Base-by-base conservation (phyloP, 1,284 basidiomycete genomes). In the Irpex sp. region DNA sequence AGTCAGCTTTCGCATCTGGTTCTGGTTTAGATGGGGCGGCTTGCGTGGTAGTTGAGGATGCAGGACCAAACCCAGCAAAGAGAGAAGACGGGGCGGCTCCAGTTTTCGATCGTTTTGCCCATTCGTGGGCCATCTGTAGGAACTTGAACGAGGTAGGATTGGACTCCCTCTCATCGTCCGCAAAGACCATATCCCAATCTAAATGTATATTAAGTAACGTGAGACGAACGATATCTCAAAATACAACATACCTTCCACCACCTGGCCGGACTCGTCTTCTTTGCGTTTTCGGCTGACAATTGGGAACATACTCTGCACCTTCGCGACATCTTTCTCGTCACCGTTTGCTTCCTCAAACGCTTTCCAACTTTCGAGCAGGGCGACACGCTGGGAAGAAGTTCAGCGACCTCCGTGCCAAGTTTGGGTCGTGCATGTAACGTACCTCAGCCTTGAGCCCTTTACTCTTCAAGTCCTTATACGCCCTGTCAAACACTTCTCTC, bases 131-230 rank as follows among this genome's bases (percentile, higher is more conserved):
- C 82, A 92, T 93, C 75, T 96, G 91, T 74, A 97, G 81, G 81
- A 96, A 94, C 73, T 95, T 96, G 88, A 95, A 96, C 1, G 93
- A 88, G 0, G 93, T 90, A 0, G 96, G 93, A 72, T 97, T 96
- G 54, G 91, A 86, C 72, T 96, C 94, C 62, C 89, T 85, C 72
- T 97, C 94, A 82, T 98, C 96, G 80, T 97, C 96, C 37, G 94
- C 88, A 76, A 97, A 98, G 21, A 96, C 89, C 73, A 96, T 87
- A 73, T 97, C 95, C 89, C 92, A 97, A 73, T 96, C 94, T 94
- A 72, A 15, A 31, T 61, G 44, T 40, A n/a, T 49, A 17, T 54
- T 34, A 49, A 48, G 49, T 58, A 31, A 62, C 36, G 52, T 59
- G 9, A 38, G 17, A 19, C 8, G 2, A 6, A 49, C 8, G 21